Evolutionary conservation across 2,329 filamentous ascomycete species (phyloP).

Genomic region (Fusarium kyushuense): DNA sequence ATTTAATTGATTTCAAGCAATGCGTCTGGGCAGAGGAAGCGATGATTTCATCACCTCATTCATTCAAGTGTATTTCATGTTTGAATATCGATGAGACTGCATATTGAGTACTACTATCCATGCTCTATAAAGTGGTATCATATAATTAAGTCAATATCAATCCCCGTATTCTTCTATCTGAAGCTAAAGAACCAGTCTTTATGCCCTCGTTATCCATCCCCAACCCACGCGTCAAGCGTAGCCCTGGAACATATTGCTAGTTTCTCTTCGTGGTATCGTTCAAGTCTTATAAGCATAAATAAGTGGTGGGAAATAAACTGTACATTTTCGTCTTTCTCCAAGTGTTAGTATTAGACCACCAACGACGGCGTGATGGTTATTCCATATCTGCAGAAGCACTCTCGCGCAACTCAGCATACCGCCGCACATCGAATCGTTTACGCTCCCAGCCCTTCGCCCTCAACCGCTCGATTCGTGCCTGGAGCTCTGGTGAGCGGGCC

Average conservation of each 20-base stretch:
- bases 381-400: conserved; percentile 64
- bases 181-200: conserved; percentile 35
- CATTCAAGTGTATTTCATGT: conserved; percentile 8
- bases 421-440: conserved; percentile 64
- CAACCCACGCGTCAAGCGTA: conserved; percentile 11
- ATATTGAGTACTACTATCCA: conserved; percentile 3
- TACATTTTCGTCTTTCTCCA: conserved; percentile 4
- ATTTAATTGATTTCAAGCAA: conserved; percentile 24
- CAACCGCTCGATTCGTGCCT: conserved; percentile 66
- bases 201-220: conserved; percentile 9
- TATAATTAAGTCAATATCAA: conserved; percentile 6
- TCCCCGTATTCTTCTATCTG: not conserved
- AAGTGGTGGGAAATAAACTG: conserved; percentile 18
- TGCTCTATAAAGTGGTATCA: conserved; percentile 32
- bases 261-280: conserved; percentile 34
- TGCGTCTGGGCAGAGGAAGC: conserved; percentile 1
- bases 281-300: conserved; percentile 30
- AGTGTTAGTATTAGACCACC: not conserved
- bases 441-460: conserved; percentile 67
- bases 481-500: conserved; percentile 57
- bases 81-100: conserved; percentile 5
- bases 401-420: conserved; percentile 66
- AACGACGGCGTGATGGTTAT: not conserved
- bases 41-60: conserved; percentile 7
- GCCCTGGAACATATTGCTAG: conserved; percentile 1